Evolutionary conservation across 2,329 filamentous ascomycete species (phyloP).

Genomic region (Zymoseptoria passerinii): DNA sequence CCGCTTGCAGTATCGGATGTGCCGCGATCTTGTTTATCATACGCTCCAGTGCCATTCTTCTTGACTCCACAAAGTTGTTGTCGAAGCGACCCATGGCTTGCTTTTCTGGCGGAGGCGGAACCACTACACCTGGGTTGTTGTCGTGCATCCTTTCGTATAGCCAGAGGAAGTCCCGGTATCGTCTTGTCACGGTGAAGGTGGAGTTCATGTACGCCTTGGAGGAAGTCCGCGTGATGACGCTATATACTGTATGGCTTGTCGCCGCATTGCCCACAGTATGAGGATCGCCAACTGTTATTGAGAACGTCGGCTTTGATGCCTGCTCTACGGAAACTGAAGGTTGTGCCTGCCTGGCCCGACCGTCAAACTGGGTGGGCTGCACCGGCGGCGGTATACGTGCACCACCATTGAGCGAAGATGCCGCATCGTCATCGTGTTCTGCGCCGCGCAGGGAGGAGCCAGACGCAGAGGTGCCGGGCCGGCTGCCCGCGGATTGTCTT

Average conservation of each 20-base stretch:
- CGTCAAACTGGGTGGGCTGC: conserved; percentile 41
- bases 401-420: conserved; percentile 34
- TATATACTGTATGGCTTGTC: conserved; percentile 95
- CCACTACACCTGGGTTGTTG: conserved; percentile 90
- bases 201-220: conserved; percentile 91
- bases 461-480: conserved; percentile 44
- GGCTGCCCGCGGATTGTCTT: conserved; percentile 33
- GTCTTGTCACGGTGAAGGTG: conserved; percentile 85
- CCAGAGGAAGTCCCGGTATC: conserved; percentile 97
- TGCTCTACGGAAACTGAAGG: conserved; percentile 88
- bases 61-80: conserved; percentile 88
- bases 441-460: conserved; percentile 43
- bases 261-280: conserved; percentile 97
- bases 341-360: conserved; percentile 46
- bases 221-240: conserved; percentile 88
- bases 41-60: conserved; percentile 83
- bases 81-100: conserved; percentile 95
- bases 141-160: conserved; percentile 89
- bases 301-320: conserved; percentile 83
- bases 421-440: conserved; percentile 58
- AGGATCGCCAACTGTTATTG: conserved; percentile 88
- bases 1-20: conserved; percentile 84
- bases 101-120: conserved; percentile 94
- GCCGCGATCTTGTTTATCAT: conserved; percentile 95
- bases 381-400: conserved; percentile 59